Evolutionary conservation across 202 grass and related monocot species (phyloP).

Genomic region (Zizania palustris): DNA sequence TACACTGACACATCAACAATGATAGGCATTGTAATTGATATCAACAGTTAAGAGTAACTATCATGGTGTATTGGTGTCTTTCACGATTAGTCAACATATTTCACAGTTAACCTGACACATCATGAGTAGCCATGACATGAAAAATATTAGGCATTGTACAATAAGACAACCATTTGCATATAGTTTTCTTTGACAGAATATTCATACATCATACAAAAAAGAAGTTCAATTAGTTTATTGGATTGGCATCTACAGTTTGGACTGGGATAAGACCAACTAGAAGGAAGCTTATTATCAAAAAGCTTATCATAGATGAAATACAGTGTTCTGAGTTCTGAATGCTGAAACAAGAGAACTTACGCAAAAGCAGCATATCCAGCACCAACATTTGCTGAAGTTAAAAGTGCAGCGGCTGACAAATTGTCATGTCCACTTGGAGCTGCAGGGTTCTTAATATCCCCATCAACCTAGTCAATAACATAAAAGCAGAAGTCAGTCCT

Average conservation of each 20-base stretch:
- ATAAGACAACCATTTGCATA: neutral
- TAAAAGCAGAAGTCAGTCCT: constrained; percentile 25
- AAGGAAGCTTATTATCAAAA: neutral
- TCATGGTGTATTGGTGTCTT: no score
- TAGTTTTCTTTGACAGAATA: neutral
- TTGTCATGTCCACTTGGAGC: constrained; percentile 55
- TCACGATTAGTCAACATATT: no score
- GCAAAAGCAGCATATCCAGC: constrained; percentile 93
- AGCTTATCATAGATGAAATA: neutral
- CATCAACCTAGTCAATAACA: constrained; percentile 70
- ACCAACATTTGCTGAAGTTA: constrained; percentile 74
- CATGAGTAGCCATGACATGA: no score
- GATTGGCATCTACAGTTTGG: neutral
- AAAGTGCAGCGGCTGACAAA: constrained; percentile 49
- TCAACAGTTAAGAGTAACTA: neutral
- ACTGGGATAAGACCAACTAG: neutral
- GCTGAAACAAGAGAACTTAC: constrained; percentile 58
- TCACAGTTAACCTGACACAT: no score
- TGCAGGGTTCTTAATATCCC: constrained; percentile 61
- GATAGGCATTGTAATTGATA: neutral
- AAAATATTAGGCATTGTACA: no score
- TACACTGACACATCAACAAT: neutral
- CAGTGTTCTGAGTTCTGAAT: neutral
- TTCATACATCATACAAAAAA: neutral
- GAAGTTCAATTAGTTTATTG: constrained; percentile 11